Conservation (phyloP, 306 rosid genomes). For the Dalbergia oliveri region DNA sequence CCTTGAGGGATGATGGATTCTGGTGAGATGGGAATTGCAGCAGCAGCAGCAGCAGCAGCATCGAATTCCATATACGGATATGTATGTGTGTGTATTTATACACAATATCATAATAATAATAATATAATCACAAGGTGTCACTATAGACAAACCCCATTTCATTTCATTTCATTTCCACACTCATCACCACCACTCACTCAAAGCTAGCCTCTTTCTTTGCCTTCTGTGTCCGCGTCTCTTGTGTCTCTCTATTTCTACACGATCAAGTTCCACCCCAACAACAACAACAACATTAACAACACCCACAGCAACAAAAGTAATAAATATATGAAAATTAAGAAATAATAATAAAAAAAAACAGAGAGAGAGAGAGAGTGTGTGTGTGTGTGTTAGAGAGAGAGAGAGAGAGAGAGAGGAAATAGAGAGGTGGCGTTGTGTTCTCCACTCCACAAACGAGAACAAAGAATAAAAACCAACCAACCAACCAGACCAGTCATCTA, state of each 20-base stretch:
- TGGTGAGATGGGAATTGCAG: constrained; percentile 73
- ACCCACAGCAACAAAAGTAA: background rate
- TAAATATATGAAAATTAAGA: constrained; percentile 1
- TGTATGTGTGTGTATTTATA: too few species aligned
- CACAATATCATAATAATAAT: too few species aligned
- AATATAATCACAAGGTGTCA: background rate
- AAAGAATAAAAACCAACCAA: constrained; percentile 88
- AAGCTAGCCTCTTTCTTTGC: background rate
- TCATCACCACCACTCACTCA: background rate
- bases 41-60: constrained; percentile 80
- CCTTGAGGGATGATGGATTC: constrained; percentile 63
- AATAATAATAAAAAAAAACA: background rate
- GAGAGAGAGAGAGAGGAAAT: constrained; percentile 19
- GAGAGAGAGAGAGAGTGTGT: constrained; percentile 6
- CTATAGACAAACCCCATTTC: background rate
- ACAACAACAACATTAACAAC: background rate
- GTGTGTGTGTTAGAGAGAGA: background rate
- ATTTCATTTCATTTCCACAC: background rate
- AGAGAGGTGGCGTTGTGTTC: constrained; percentile 66
- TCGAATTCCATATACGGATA: constrained; percentile 74
- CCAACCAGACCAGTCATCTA: constrained; percentile 42
- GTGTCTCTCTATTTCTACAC: background rate
- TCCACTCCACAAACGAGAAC: constrained; percentile 89
- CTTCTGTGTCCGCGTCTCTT: background rate
- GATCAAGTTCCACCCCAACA: background rate